Evolutionary conservation across 2,329 filamentous ascomycete species (phyloP).

Genomic region (Ascochyta rabiei): DNA sequence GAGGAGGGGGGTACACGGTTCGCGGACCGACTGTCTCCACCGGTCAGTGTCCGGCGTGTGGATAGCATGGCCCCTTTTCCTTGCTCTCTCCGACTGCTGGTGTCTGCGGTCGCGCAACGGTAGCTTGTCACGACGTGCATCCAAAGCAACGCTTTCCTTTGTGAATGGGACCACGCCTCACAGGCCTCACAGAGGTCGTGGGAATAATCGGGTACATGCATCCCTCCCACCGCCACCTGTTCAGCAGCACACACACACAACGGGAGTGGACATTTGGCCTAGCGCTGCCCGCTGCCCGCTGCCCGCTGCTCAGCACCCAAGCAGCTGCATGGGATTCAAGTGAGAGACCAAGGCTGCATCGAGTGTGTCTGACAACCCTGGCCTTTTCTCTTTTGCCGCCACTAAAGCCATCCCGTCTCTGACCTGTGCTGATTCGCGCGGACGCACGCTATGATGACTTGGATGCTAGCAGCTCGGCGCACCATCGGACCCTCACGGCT

Average conservation of each 20-base stretch:
- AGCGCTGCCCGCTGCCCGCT: slow-evolving; percentile 6
- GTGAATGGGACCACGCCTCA: no score
- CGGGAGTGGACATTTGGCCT: slow-evolving; percentile 7
- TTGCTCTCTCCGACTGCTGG: not conserved
- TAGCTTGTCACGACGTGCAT: not conserved
- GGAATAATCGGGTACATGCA: slow-evolving; percentile 8
- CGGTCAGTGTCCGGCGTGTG: slow-evolving; percentile 25
- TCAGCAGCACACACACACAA: slow-evolving; percentile 2
- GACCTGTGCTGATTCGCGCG: slow-evolving; percentile 34
- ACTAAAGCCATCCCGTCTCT: slow-evolving; percentile 32
- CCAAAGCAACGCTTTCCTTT: slow-evolving; percentile 1
- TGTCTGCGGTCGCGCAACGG: slow-evolving; percentile 4
- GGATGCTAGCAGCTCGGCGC: slow-evolving; percentile 24
- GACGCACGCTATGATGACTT: slow-evolving; percentile 24
- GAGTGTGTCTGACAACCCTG: slow-evolving; percentile 13
- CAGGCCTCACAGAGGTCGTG: not conserved
- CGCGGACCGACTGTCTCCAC: slow-evolving; percentile 29
- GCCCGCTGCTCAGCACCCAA: slow-evolving; percentile 19
- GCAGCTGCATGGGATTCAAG: slow-evolving; percentile 32
- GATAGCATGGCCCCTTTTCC: slow-evolving; percentile 7
- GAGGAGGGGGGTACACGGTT: slow-evolving; percentile 7
- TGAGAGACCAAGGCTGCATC: slow-evolving; percentile 23
- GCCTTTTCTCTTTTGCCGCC: slow-evolving; percentile 17
- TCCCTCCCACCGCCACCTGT: slow-evolving; percentile 26
- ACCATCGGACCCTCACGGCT: slow-evolving; percentile 24